Base-by-base conservation (phyloP, 148 eudicot species). In the Nyssa sinensis region DNA sequence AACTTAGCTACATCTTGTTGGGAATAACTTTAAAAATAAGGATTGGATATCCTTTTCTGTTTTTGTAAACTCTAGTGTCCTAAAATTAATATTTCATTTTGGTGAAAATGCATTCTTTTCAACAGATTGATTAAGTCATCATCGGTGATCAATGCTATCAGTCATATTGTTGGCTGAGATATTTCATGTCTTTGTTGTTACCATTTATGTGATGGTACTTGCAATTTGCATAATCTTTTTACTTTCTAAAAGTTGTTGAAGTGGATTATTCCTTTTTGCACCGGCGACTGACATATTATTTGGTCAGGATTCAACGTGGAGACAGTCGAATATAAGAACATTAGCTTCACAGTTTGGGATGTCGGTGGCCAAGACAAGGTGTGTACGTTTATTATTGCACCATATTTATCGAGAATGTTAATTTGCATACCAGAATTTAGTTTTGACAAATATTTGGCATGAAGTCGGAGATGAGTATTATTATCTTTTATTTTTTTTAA, bases 311-410 rank as follows among this genome's bases (percentile, higher is more conserved):
- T 88, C 57, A 88, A 86, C 35, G 91, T 88, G 74, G 91, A 88
- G 85, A 85, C 88, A 70, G 87, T 88, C 55, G 87, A 88, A 64
- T 88, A 88, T 76, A 88, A 85, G 82, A 88, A 88, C 84, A 86
- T 88, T 69, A 88, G 91, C 83, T 88, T 88, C 73, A 88, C 87
- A 74, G 91, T 88, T 8, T 88, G 91, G 91, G 92, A 88, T 84
- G 92, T 88, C 35, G 92, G 92, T 39, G 92, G 92, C 74, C 92
- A 86, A 68, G 92, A 88, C 79, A 88, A 86, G 89, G 92, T 88
- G 53, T 53, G 69, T 32, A 47, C 23, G 60, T 65, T 68, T 49
- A 37, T 24, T 23, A 23, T 25, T 44, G n/a, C 9, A 39, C 44
- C 44, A 39, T 7, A 39, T 39, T 39, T 39, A 39, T 39, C 11